phyloP scores from a whole-genome alignment of 768 basidiomycete genomes.

The Chalciporus chontae region DNA sequence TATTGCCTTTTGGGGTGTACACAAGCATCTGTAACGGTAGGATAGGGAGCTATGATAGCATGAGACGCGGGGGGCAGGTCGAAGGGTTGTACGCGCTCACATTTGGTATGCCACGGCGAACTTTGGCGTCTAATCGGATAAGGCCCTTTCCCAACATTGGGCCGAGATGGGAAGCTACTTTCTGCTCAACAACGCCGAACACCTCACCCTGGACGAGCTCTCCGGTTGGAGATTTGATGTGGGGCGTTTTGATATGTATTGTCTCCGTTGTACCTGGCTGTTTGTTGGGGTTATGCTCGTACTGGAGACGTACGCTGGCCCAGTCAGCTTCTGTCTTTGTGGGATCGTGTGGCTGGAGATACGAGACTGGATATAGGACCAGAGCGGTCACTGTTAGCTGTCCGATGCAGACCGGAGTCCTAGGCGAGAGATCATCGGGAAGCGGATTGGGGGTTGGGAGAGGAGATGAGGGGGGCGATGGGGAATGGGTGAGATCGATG shows the following conservation, averaged over 20 bases:
- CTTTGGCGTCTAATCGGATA: conserved; percentile 76
- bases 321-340: conserved; percentile 50
- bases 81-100: conserved; percentile 42
- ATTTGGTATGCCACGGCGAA: conserved; percentile 58
- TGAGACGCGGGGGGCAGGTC: conserved; percentile 14
- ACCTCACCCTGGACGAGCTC: conserved; percentile 57
- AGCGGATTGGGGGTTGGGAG: conserved; percentile 31
- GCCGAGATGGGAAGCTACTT: conserved; percentile 72
- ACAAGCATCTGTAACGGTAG: conserved; percentile 82
- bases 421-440: conserved; percentile 64
- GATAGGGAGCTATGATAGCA: conserved; percentile 61
- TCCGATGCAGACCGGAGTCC: conserved; percentile 86
- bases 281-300: conserved; percentile 62
- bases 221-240: conserved; percentile 45
- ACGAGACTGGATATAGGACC: conserved; percentile 77
- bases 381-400: conserved; percentile 80
- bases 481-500: conserved; percentile 74
- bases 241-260: conserved; percentile 73
- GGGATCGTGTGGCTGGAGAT: conserved; percentile 50
- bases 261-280: conserved; percentile 55
- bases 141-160: conserved; percentile 84
- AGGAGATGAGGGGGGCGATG: conserved; percentile 45
- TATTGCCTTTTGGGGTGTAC: conserved; percentile 92
- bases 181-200: conserved; percentile 86
- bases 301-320: conserved; percentile 65